Conservation (phyloP, 495 filamentous ascomycete genomes). For the Daldinia childiae region DNA sequence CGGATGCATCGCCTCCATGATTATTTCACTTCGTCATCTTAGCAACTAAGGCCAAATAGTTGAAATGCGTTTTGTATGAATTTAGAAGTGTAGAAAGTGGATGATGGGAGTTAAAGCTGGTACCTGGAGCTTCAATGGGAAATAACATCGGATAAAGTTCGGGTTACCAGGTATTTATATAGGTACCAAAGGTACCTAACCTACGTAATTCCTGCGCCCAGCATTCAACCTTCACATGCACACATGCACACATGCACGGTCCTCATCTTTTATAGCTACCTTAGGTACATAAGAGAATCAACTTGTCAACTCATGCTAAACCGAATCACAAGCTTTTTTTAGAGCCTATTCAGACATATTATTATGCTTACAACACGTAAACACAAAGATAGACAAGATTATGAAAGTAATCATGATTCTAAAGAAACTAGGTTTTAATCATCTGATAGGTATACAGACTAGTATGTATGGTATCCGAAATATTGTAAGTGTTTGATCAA, state of each 20-base stretch:
- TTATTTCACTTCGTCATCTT: conserved; percentile 52
- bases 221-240: not conserved
- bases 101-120: not conserved
- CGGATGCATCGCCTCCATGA: conserved; percentile 67
- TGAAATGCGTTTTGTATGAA: not conserved
- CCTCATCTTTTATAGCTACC: too few relatives aligned
- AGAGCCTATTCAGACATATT: too few relatives aligned
- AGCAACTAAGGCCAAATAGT: not conserved
- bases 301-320: too few relatives aligned
- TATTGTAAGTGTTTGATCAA: not conserved
- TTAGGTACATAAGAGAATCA: too few relatives aligned
- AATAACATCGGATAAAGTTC: conserved; percentile 30
- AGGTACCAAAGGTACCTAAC: not conserved
- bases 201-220: not conserved
- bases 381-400: not conserved
- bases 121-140: not conserved
- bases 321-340: too few relatives aligned
- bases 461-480: not conserved
- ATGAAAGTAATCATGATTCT: not conserved
- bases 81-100: not conserved
- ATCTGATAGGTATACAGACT: not conserved
- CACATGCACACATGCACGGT: not conserved
- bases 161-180: conserved; percentile 14
- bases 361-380: too few relatives aligned
- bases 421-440: not conserved